phyloP scores from a whole-genome alignment of 2,329 filamentous ascomycete species.

The Tolypocladium amazonense region DNA sequence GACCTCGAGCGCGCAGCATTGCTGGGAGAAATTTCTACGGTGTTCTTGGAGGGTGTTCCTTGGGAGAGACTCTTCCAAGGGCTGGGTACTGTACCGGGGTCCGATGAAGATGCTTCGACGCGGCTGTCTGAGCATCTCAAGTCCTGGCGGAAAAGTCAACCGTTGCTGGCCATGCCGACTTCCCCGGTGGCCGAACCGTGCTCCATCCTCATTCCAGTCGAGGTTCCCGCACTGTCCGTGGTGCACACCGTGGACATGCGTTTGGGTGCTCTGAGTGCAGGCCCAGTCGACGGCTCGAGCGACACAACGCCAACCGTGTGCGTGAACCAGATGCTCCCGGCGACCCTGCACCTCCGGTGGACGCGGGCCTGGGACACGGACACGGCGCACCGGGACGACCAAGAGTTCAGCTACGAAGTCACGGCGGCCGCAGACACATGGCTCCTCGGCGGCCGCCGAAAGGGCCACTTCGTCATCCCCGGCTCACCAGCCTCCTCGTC shows the following conservation, averaged over 20 bases:
- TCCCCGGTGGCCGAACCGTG: conserved; percentile 24
- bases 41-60: conserved; percentile 30
- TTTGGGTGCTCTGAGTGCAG: conserved; percentile 29
- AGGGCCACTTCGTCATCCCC: conserved; percentile 63
- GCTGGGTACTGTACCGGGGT: conserved; percentile 30
- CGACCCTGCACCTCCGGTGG: conserved; percentile 52
- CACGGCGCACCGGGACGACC: conserved; percentile 28
- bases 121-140: conserved; percentile 18
- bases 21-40: conserved; percentile 38
- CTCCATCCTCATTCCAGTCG: conserved; percentile 80
- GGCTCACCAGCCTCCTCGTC: conserved; percentile 19
- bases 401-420: conserved; percentile 79
- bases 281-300: conserved; percentile 15
- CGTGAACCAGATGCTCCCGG: conserved; percentile 54
- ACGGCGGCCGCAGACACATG: conserved; percentile 64
- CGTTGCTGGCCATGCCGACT: conserved; percentile 15
- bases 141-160: conserved; percentile 19
- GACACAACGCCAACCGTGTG: conserved; percentile 34
- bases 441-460: conserved; percentile 74
- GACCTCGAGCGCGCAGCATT: conserved; percentile 48
- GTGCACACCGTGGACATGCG: conserved; percentile 69
- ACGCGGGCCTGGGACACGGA: conserved; percentile 51
- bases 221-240: conserved; percentile 73
- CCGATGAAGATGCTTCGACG: conserved; percentile 18
- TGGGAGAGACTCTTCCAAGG: conserved; percentile 42